phyloP scores from a whole-genome alignment of 257 asterid species.

The Solanum ossicruentum region DNA sequence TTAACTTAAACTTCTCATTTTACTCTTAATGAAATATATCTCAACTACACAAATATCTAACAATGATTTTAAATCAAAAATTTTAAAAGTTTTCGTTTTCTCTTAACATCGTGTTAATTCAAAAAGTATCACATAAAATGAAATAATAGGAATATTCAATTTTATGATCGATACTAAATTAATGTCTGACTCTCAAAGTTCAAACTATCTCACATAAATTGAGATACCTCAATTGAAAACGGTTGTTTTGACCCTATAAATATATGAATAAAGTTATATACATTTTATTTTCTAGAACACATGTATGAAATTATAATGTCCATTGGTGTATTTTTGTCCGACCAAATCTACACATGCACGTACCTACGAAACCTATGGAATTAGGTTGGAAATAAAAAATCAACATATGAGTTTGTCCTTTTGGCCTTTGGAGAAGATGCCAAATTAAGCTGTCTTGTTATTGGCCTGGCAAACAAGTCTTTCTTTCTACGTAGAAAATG shows the following conservation, averaged over 20 bases:
- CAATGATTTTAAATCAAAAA: no score
- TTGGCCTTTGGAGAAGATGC: background rate
- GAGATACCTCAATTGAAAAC: no score
- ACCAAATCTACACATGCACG: background rate
- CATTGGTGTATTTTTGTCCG: background rate
- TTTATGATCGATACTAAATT: no score
- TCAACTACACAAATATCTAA: no score
- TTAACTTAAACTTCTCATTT: no score
- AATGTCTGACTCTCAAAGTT: no score
- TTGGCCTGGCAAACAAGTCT: background rate
- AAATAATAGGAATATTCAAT: no score
- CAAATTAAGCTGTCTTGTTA: background rate
- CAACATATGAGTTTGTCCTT: background rate
- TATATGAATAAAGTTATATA: background rate
- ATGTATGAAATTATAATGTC: background rate
- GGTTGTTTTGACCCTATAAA: background rate
- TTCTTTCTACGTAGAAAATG: background rate
- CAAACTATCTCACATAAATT: no score
- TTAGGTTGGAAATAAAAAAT: background rate
- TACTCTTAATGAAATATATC: no score
- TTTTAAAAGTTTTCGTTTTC: no score
- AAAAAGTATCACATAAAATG: no score
- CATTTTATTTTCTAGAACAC: background rate
- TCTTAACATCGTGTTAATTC: no score
- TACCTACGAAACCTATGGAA: background rate